phyloP scores from a whole-genome alignment of 805 yeast species.

The Yarrowia yakushimensis region DNA sequence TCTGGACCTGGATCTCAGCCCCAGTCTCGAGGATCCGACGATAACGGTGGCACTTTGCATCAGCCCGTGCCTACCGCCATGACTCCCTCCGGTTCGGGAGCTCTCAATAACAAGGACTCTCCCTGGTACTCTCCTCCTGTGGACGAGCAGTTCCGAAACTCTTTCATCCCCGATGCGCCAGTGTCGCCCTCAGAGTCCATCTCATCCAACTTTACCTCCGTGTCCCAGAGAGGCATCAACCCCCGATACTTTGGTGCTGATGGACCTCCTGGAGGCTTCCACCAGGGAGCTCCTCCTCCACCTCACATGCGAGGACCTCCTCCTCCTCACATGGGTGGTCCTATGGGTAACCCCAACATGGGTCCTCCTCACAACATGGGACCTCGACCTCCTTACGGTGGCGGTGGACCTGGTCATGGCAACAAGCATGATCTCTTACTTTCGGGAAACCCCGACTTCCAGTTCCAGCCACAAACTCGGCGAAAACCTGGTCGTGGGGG shows the following conservation, averaged over 20 bases:
- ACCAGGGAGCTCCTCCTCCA: slow-evolving; percentile 15
- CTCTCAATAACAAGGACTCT: slow-evolving; percentile 8
- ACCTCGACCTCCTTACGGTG: slow-evolving; percentile 20
- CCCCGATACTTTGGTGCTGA: slow-evolving; percentile 25
- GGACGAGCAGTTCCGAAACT: slow-evolving; percentile 24
- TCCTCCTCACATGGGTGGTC: slow-evolving; percentile 8
- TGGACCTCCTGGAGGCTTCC: slow-evolving; percentile 24
- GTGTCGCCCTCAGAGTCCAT: slow-evolving; percentile 29
- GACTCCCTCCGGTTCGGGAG: slow-evolving; percentile 14
- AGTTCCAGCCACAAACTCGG: slow-evolving; percentile 6
- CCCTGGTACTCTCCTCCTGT: slow-evolving; percentile 12
- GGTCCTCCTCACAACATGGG: slow-evolving; percentile 16
- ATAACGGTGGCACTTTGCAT: not conserved
- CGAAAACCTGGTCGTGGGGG: slow-evolving; percentile 1
- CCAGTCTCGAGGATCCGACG: slow-evolving; percentile 5
- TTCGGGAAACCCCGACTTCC: slow-evolving; percentile 9
- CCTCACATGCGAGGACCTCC: slow-evolving; percentile 27
- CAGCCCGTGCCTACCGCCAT: slow-evolving; percentile 9
- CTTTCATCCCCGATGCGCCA: slow-evolving; percentile 25
- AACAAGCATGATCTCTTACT: slow-evolving; percentile 14
- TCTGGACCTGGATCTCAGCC: not conserved
- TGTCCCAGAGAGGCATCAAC: slow-evolving; percentile 30
- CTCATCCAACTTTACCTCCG: slow-evolving; percentile 29
- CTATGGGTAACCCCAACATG: not conserved
- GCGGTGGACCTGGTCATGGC: not conserved